These are phyloP conservation scores for Suaeda aralocaspica DNA, from an alignment of 148 eudicot species.

Conservation along the genomic window DNA sequence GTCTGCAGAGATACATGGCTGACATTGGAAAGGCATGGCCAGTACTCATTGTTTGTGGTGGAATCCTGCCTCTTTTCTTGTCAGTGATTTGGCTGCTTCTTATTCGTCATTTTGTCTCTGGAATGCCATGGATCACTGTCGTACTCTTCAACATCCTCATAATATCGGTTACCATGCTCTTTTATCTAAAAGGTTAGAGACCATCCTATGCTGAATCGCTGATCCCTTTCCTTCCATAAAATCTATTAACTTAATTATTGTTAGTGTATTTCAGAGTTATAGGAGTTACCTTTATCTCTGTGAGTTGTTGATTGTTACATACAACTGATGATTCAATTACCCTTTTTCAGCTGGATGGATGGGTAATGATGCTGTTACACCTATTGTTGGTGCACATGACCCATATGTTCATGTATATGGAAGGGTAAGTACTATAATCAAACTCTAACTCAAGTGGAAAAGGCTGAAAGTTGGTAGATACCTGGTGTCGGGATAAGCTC, in stretches of 20 bases:
- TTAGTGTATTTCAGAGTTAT: neutral
- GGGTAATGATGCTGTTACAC: conserved; percentile 81
- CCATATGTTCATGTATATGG: conserved; percentile 75
- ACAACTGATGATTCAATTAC: neutral
- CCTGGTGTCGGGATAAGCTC: neutral
- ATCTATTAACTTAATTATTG: neutral
- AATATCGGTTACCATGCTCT: conserved; percentile 78
- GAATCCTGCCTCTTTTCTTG: conserved; percentile 74
- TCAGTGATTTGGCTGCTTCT: conserved; percentile 83
- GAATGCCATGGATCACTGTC: conserved; percentile 98
- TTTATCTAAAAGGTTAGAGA: conserved; percentile 75
- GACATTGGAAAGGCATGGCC: conserved; percentile 95
- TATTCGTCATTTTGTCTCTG: conserved; percentile 90
- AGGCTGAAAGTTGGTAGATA: neutral
- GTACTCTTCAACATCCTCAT: conserved; percentile 69
- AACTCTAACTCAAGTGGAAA: neutral
- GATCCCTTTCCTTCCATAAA: neutral
- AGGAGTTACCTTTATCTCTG: neutral
- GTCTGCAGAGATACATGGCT: conserved; percentile 92
- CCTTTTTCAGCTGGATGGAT: conserved; percentile 88
- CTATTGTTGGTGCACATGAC: conserved; percentile 86
- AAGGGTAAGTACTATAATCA: conserved; percentile 49
- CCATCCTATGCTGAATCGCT: conserved; percentile 3
- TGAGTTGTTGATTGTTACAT: neutral
- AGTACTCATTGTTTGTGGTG: conserved; percentile 90